phyloP scores from a whole-genome alignment of 805 yeast genomes.

The Spathaspora arborariae region DNA sequence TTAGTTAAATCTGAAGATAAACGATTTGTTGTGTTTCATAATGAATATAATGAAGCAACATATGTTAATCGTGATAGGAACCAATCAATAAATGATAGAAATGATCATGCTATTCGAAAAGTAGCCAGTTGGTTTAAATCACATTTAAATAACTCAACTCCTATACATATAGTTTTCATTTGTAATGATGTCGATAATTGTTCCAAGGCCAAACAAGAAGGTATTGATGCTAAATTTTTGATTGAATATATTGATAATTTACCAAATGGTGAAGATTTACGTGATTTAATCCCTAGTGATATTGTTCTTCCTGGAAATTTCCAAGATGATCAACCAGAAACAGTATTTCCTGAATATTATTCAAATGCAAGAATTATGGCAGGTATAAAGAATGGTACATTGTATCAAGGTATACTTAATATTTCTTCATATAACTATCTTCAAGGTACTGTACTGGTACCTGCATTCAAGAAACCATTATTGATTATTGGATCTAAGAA shows the following conservation, averaged over 20 bases:
- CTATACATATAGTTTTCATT: slow-evolving; percentile 52
- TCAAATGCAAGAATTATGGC: slow-evolving; percentile 81
- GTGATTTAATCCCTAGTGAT: slow-evolving; percentile 65
- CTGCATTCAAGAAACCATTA: slow-evolving; percentile 76
- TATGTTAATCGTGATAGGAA: slow-evolving; percentile 56
- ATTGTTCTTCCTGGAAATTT: slow-evolving; percentile 9
- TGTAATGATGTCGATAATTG: slow-evolving; percentile 77
- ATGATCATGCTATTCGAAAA: slow-evolving; percentile 83
- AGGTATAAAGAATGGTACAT: slow-evolving; percentile 81
- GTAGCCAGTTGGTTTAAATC: slow-evolving; percentile 66
- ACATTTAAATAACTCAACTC: slow-evolving; percentile 49
- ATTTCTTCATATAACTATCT: slow-evolving; percentile 83
- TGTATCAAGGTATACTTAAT: slow-evolving; percentile 80
- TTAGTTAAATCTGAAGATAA: slow-evolving; percentile 73
- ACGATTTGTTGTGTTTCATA: slow-evolving; percentile 87
- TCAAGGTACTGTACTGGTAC: slow-evolving; percentile 76
- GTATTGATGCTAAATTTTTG: slow-evolving; percentile 52
- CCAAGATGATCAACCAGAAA: slow-evolving; percentile 45
- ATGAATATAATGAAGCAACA: slow-evolving; percentile 79
- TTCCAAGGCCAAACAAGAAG: slow-evolving; percentile 51
- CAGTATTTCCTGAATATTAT: slow-evolving; percentile 72
- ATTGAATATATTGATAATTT: slow-evolving; percentile 67
- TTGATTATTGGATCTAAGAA: slow-evolving; percentile 78
- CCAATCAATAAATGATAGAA: slow-evolving; percentile 83
- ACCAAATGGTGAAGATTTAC: slow-evolving; percentile 68